Percentiles rank a stretch among this genome's conserved stretches.
These are phyloP conservation scores for Meyerozyma athensensis DNA, from an alignment of 1,139 yeast genomes.

Conservation along the genomic window DNA sequence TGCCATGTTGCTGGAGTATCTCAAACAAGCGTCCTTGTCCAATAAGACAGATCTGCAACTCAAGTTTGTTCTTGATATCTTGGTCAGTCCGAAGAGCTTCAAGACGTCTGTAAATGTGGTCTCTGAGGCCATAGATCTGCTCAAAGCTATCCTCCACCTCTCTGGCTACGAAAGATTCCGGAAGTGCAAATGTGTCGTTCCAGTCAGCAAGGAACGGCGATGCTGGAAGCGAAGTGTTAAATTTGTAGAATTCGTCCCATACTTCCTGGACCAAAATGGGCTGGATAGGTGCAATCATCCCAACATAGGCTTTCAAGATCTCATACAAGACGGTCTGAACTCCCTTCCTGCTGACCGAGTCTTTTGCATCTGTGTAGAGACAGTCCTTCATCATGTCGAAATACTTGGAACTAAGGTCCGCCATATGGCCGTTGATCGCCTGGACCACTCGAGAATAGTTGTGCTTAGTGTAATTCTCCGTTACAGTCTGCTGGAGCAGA, in stretches of 20 bases:
- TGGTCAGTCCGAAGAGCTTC: constrained; percentile 30
- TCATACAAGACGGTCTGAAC: constrained; percentile 69
- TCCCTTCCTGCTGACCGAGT: constrained; percentile 51
- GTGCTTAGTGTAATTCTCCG: constrained; percentile 47
- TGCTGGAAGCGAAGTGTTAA: constrained; percentile 13
- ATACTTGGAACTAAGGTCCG: constrained; percentile 73
- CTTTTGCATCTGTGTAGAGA: constrained; percentile 61
- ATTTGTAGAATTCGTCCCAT: constrained; percentile 55
- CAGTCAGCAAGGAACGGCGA: constrained; percentile 54
- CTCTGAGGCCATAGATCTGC: constrained; percentile 43
- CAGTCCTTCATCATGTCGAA: constrained; percentile 85
- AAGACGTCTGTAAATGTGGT: constrained; percentile 40
- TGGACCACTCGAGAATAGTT: constrained; percentile 67
- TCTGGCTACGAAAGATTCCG: constrained; percentile 19
- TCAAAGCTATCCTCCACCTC: constrained; percentile 37
- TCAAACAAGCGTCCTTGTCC: constrained; percentile 12
- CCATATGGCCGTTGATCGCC: constrained; percentile 63
- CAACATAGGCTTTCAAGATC: constrained; percentile 56
- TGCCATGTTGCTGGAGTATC: constrained; percentile 21
- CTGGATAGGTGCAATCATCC: constrained; percentile 71
- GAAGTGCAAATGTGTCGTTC: constrained; percentile 26
- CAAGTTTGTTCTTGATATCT: constrained; percentile 59
- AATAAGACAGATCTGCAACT: constrained; percentile 45
- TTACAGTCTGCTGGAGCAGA: constrained; percentile 40
- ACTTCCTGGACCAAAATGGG: constrained; percentile 87